phyloP scores from a whole-genome alignment of 2,329 filamentous ascomycete species.

The Pseudocercospora macadamiae region DNA sequence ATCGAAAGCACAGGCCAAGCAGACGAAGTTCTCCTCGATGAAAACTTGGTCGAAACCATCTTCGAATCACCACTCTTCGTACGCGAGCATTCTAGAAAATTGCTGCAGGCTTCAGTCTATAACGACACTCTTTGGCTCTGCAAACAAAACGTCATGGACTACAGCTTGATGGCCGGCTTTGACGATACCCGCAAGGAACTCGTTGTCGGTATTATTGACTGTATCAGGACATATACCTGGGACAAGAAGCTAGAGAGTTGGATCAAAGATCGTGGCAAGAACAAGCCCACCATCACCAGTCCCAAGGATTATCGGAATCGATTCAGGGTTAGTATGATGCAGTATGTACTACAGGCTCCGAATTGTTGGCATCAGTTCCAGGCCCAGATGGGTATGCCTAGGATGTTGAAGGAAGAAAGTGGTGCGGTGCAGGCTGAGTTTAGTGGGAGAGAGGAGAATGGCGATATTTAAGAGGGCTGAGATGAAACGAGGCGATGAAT shows the following conservation, averaged over 20 bases:
- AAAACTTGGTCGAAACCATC: slow-evolving; percentile 99
- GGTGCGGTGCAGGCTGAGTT: not conserved
- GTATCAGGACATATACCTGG: slow-evolving; percentile 98
- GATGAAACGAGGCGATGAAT: too few relatives aligned
- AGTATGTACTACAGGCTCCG: slow-evolving; percentile 76
- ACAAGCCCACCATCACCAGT: slow-evolving; percentile 90
- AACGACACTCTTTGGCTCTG: slow-evolving; percentile 96
- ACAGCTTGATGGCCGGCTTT: slow-evolving; percentile 96
- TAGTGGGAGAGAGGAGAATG: not conserved
- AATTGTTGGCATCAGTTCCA: slow-evolving; percentile 76
- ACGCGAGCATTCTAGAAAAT: slow-evolving; percentile 92
- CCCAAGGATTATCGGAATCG: slow-evolving; percentile 97
- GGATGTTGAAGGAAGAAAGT: slow-evolving; percentile 34
- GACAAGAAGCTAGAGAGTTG: slow-evolving; percentile 99
- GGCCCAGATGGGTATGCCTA: slow-evolving; percentile 37
- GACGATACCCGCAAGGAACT: slow-evolving; percentile 88
- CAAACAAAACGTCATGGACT: slow-evolving; percentile 98
- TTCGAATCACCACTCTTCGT: slow-evolving; percentile 96
- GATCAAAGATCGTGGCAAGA: slow-evolving; percentile 95
- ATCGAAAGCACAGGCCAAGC: slow-evolving; percentile 94
- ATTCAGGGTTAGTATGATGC: slow-evolving; percentile 94
- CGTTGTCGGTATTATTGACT: slow-evolving; percentile 97
- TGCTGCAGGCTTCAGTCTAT: slow-evolving; percentile 88
- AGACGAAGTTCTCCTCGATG: slow-evolving; percentile 93
- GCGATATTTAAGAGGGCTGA: too few relatives aligned